Base-by-base conservation (phyloP, 495 filamentous ascomycete genomes). In the Aspergillus nidulans region DNA sequence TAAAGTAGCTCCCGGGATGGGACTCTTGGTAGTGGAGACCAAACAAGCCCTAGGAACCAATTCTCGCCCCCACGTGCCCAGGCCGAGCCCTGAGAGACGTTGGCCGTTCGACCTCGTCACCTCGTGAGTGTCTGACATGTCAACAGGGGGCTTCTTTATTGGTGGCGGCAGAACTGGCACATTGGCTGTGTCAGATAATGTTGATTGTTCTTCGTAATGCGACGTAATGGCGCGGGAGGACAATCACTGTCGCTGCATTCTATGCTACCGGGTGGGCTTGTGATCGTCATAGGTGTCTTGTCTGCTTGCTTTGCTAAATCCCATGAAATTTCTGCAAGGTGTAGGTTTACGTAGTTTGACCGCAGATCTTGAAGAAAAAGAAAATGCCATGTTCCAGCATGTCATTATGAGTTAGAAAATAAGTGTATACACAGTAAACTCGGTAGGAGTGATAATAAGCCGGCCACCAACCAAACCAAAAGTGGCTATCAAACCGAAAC, bases 41-140 rank as follows among this genome's bases (percentile, higher is more conserved):
- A 6, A 42, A 20, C 49, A 19, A 16, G 32, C 32, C 15, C 54
- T 54, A 53, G 39, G 54, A 52, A 46, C 61, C 61, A 58, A 47
- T 63, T 55, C 55, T 23, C 21, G 16, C 36, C 52, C n/a, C 57
- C 61, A 63, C 61, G 61, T 63, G 61, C 57, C 21, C n/a, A 15
- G 4, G 20, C 4, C 4, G 32, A 23, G 30, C 34, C 32, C 36
- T 52, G 23, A 23, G 42, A 45, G 42, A 45, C 18, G 44, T 25
- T 15, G 3, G 23, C 21, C n/a, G n/a, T n/a, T n/a, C n/a, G n/a
- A n/a, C n/a, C 9, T 15, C 19, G 1, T 7, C 1, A 41, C 18
- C 21, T 34, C 15, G 6, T 52, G 23, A 6, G n/a, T 49, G 30
- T 13, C 10, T 4, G 26, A 4, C 9, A 4, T 28, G 26, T 9